phyloP scores from a whole-genome alignment of 495 filamentous ascomycete genomes.

The Rusavskia elegans region DNA sequence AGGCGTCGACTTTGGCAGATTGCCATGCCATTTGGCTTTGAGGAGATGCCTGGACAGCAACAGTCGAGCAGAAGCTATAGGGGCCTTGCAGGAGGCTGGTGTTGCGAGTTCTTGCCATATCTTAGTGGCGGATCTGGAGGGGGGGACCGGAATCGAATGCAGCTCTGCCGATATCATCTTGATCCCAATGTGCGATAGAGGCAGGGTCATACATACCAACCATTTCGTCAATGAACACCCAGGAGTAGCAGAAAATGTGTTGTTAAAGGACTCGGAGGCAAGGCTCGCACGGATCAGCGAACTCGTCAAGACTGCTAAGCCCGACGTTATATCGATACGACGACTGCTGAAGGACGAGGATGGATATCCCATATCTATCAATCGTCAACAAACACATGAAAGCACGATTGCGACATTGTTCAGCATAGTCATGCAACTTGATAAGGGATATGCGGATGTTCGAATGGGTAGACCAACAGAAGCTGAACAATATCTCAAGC shows the following conservation, averaged over 20 bases:
- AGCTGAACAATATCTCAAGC: background rate
- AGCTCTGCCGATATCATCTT: conserved; percentile 35
- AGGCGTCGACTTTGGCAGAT: conserved; percentile 33
- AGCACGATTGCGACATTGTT: conserved; percentile 9
- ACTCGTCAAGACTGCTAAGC: conserved; percentile 11
- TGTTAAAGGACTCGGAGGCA: conserved; percentile 36
- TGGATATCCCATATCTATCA: conserved; percentile 7
- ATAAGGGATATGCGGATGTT: conserved; percentile 4
- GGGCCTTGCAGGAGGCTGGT: conserved; percentile 30
- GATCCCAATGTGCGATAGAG: conserved; percentile 28
- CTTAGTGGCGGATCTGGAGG: conserved; percentile 37
- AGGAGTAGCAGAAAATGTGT: conserved; percentile 32
- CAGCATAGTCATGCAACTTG: conserved; percentile 11
- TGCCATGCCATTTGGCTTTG: conserved; percentile 50
- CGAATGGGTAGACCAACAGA: conserved; percentile 5
- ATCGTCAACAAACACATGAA: conserved; percentile 1
- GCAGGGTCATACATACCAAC: conserved; percentile 44
- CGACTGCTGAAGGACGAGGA: conserved; percentile 7
- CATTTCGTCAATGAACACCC: conserved; percentile 36
- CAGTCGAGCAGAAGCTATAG: conserved; percentile 34
- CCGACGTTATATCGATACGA: background rate
- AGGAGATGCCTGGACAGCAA: conserved; percentile 39
- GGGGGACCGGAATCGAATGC: conserved; percentile 41
- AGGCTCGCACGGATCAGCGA: conserved; percentile 31
- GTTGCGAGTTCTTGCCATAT: conserved; percentile 49